phyloP scores from a whole-genome alignment of 1,284 basidiomycete genomes.

The Schizophyllum amplum region DNA sequence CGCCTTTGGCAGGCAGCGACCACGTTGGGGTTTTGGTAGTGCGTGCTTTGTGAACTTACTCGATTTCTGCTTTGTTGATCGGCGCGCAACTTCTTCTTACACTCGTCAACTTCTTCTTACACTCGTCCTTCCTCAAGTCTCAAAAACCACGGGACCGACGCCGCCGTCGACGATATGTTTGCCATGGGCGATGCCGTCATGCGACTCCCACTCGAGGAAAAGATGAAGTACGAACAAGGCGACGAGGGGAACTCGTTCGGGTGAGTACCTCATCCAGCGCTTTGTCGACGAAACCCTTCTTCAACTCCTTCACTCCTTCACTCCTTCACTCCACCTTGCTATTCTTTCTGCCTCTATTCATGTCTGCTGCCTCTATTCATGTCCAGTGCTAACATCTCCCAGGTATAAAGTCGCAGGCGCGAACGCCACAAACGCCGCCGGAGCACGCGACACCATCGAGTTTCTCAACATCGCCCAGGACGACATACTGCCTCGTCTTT shows the following conservation, averaged over 20 bases:
- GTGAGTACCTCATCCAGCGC: slow-evolving; percentile 24
- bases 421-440: slow-evolving; percentile 39
- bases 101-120: too few relatives aligned
- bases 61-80: too few relatives aligned
- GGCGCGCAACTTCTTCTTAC: too few relatives aligned
- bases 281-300: too few relatives aligned
- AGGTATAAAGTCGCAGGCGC: slow-evolving; percentile 47
- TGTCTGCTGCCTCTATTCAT: not conserved
- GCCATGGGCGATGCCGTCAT: slow-evolving; percentile 50
- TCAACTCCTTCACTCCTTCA: too few relatives aligned
- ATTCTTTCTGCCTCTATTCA: too few relatives aligned
- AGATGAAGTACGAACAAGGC: slow-evolving; percentile 59
- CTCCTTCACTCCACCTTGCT: too few relatives aligned
- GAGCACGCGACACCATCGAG: slow-evolving; percentile 35
- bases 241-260: slow-evolving; percentile 56
- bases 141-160: slow-evolving; percentile 52
- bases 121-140: slow-evolving; percentile 36
- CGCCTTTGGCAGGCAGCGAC: slow-evolving; percentile 2
- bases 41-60: too few relatives aligned
- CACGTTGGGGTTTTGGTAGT: slow-evolving; percentile 2
- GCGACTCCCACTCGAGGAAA: slow-evolving; percentile 51
- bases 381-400: not conserved
- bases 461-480: slow-evolving; percentile 47
- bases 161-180: slow-evolving; percentile 51
- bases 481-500: slow-evolving; percentile 33